Base-by-base conservation (phyloP, 2,329 filamentous ascomycete genomes). In the Seiridium cupressi region DNA sequence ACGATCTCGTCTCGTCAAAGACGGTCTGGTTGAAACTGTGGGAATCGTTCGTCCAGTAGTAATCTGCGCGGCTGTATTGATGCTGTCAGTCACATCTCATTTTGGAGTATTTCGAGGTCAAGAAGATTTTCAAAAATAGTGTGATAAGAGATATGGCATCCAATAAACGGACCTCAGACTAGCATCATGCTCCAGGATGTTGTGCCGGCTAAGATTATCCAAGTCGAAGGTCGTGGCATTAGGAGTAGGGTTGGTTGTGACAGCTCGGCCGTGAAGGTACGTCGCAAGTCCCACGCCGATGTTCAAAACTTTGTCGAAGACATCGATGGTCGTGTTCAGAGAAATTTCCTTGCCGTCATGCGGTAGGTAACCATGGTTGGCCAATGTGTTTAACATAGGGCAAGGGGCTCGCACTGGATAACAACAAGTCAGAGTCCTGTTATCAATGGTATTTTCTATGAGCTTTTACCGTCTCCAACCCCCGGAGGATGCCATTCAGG, bases 21-120 rank as follows among this genome's bases (percentile, higher is more conserved):
- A 84, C 68, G 2, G 74, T 77, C 57, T 79, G 71, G 69, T 85
- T 83, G 73, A 86, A 85, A 59, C 77, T 59, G 64, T 81, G 76
- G 63, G 80, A 80, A 68, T 80, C 79, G 31, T 82, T 83, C 57
- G 82, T 53, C 49, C 49, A 77, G 73, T 71, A 79, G 7, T 76
- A 78, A 60, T 85, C 82, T 1, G 72, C 66, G 34, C 81, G 81
- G 46, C 77, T 81, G 31, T 56, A 13, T n/a, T 11, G 9, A 51
- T 11, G 13, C 1, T 35, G 31, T 6, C 5, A 51, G 13, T 36
- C 6, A 34, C 13, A n/a, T n/a, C 34, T 42, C 7, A 13, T 42
- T 42, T 13, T 42, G 7, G 38, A 13, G 38, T 42, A 13, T 42
- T 8, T 42, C 18, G 18, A 26, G 18, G 18, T 26, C 18, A 26